phyloP scores from a whole-genome alignment of 305 asterid genomes.

The Rubia occidens region DNA sequence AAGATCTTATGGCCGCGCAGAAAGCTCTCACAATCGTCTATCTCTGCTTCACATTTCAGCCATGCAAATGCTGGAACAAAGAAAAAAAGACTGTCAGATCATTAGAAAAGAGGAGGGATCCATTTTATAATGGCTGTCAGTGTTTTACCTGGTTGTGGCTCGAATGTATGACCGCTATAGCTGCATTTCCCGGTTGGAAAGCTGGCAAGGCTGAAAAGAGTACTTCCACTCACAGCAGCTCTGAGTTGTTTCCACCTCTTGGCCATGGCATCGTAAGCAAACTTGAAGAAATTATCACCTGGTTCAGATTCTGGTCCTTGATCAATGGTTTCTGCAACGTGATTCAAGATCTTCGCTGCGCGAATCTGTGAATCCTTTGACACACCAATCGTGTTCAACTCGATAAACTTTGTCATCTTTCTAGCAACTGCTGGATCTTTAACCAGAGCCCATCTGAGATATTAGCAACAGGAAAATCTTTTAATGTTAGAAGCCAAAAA shows the following conservation, averaged over 20 bases:
- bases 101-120: background rate
- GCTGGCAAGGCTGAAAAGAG: slow-evolving; percentile 54
- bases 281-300: slow-evolving; percentile 47
- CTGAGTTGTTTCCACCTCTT: slow-evolving; percentile 67
- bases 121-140: too few relatives aligned
- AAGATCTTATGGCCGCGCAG: slow-evolving; percentile 50
- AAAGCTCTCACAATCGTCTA: slow-evolving; percentile 60
- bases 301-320: slow-evolving; percentile 23
- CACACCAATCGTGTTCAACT: slow-evolving; percentile 71
- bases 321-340: slow-evolving; percentile 44
- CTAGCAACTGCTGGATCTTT: slow-evolving; percentile 60
- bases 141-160: slow-evolving; percentile 59
- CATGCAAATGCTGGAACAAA: slow-evolving; percentile 70
- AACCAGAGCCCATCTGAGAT: slow-evolving; percentile 78
- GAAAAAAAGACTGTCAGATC: background rate
- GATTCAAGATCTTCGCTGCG: slow-evolving; percentile 65
- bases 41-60: slow-evolving; percentile 64
- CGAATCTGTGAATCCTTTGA: slow-evolving; percentile 87
- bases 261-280: slow-evolving; percentile 38
- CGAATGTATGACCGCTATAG: slow-evolving; percentile 44
- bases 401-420: slow-evolving; percentile 67
- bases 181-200: slow-evolving; percentile 42
- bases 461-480: background rate
- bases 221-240: slow-evolving; percentile 39
- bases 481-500: background rate